Evolutionary conservation across 495 filamentous ascomycete species (phyloP), one percentile per base, ranked within the genome.

Genomic region (Xylaria cubensis): DNA sequence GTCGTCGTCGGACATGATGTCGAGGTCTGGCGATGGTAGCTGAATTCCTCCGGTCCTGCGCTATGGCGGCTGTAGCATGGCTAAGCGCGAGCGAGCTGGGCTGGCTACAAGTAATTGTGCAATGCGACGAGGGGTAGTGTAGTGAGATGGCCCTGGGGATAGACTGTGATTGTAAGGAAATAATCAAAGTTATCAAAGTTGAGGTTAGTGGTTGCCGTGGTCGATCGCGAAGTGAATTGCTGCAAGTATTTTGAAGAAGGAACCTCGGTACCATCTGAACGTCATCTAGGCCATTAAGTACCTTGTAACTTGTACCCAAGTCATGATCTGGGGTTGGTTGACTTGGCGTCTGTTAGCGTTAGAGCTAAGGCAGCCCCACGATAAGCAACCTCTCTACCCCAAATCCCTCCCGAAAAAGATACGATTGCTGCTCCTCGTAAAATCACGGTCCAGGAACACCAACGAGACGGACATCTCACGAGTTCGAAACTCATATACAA

Each of bases 1-100:
- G 29, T 80, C 74, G 56, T 79, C 72, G 74, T 81, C 76, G 10
- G 80, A 66, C 80, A 84, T 84, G 68, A 15, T 77, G 69, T 13
- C 21, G 48, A 71, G 67, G 69, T 53, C 32, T 34, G 9, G 50
- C 12, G 59, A 61, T 55, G 7, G 10, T 53, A 46, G 24, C 39
- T 46, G 7, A 48, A 42, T 59, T 67, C 67, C 53, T 59, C 67
- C 53, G 5, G 39, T 59, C 39, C 19, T 24, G 51, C 19, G 21
- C 69, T 61, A 64, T 71, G 41, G 50, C 64, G 68, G 61, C 56
- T 55, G 56, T 64, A 44, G 66, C 48, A 65, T 51, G 69, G 58
- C 58, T 72, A 34, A 46, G 21, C 32, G 13, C 59, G 41, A 36
- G 21, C 8, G 29, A 10, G 13, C 51, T 8, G 9, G 48, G 50